A percentile compares a stretch with the other conserved stretches of the same genome.
These are phyloP conservation scores for Aspergillus neoniger DNA, from an alignment of 2,329 filamentous ascomycete genomes.

Conservation along the genomic window DNA sequence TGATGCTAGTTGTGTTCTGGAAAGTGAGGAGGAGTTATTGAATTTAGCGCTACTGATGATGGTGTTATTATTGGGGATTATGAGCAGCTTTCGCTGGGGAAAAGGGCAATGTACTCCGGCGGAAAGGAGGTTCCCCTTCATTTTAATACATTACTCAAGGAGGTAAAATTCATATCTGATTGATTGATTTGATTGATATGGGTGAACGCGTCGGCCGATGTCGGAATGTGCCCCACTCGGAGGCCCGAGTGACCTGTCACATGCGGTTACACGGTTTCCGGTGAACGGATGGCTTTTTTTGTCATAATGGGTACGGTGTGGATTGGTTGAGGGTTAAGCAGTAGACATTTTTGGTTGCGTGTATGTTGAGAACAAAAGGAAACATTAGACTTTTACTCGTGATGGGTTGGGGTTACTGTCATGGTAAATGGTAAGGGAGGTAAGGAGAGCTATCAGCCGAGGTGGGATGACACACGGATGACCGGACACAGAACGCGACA, in stretches of 20 bases:
- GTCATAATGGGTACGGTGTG: neutral
- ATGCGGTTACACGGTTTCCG: constrained; percentile 1
- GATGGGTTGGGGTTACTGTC: too few species aligned
- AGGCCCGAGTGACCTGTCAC: neutral
- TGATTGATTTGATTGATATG: constrained; percentile 13
- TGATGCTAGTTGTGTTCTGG: neutral
- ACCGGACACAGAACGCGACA: neutral
- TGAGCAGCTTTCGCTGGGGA: neutral
- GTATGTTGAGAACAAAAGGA: neutral
- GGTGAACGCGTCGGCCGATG: constrained; percentile 7
- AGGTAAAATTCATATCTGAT: constrained; percentile 4
- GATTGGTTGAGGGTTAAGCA: neutral
- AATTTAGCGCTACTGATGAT: neutral
- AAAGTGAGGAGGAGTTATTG: neutral
- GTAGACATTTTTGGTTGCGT: neutral
- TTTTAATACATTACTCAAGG: neutral
- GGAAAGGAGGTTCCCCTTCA: neutral
- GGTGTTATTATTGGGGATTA: neutral
- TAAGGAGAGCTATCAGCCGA: neutral
- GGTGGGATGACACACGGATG: constrained; percentile 18
- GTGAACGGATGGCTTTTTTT: neutral
- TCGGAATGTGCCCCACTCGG: constrained; percentile 3
- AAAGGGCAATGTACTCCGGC: neutral
- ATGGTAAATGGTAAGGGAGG: neutral
- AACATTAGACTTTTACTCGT: neutral